phyloP scores from a whole-genome alignment of 805 yeast species.

The Brettanomyces nanus region DNA sequence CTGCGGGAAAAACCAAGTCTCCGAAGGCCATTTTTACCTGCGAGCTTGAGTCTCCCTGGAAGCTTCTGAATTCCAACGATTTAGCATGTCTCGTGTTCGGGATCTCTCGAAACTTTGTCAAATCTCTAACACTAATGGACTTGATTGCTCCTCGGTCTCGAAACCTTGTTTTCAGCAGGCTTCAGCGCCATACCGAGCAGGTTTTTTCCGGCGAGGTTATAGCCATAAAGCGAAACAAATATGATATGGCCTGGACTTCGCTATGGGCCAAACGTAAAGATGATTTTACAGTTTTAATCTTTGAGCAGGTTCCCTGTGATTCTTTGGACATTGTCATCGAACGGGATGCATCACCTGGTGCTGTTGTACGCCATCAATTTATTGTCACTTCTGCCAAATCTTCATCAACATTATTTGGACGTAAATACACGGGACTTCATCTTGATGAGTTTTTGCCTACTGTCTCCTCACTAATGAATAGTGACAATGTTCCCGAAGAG shows the following conservation, averaged over 20 bases:
- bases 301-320: conserved; percentile 75
- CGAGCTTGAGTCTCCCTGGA: conserved; percentile 66
- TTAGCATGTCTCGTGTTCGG: conserved; percentile 85
- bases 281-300: conserved; percentile 67
- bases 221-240: conserved; percentile 65
- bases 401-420: conserved; percentile 16
- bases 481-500: conserved; percentile 1
- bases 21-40: conserved; percentile 88
- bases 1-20: conserved; percentile 58
- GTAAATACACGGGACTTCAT: conserved; percentile 10
- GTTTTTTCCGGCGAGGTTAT: conserved; percentile 79
- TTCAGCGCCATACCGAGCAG: conserved; percentile 36
- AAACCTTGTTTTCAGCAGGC: conserved; percentile 54
- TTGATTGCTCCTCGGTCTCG: conserved; percentile 71
- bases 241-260: conserved; percentile 71
- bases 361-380: conserved; percentile 13
- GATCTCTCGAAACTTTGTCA: conserved; percentile 54
- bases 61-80: conserved; percentile 78
- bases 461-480: conserved; percentile 12
- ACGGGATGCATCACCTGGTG: conserved; percentile 22
- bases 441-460: conserved; percentile 18
- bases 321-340: conserved; percentile 50
- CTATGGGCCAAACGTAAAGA: conserved; percentile 82
- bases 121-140: conserved; percentile 60
- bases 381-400: conserved; percentile 17